A percentile compares a stretch with the other conserved stretches of the same genome.
Evolutionary conservation across 2,329 filamentous ascomycete species (phyloP).

Genomic region (Chalaropsis ovoidea): DNA sequence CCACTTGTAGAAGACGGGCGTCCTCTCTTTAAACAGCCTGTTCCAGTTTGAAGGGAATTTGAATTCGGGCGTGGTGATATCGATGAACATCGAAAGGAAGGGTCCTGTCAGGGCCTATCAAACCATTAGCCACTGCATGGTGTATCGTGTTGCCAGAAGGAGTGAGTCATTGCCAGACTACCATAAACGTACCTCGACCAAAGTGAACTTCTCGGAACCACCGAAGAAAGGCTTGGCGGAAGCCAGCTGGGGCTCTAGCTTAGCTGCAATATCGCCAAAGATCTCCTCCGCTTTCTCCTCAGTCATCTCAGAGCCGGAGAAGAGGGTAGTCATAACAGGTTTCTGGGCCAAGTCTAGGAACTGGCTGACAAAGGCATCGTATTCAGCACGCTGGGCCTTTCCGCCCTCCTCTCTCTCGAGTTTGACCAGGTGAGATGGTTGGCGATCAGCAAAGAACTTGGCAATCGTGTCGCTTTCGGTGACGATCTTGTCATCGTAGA

Average conservation of each 20-base stretch:
- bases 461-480: constrained; percentile 65
- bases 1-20: constrained; percentile 63
- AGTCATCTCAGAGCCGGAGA: constrained; percentile 39
- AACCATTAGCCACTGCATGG: too few relatives aligned
- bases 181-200: constrained; percentile 39
- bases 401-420: constrained; percentile 42
- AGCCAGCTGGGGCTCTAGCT: constrained; percentile 60
- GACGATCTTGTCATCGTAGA: constrained; percentile 57
- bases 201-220: constrained; percentile 53
- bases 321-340: constrained; percentile 29
- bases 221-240: constrained; percentile 52
- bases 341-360: constrained; percentile 52
- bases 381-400: constrained; percentile 53
- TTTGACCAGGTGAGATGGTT: constrained; percentile 58
- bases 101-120: constrained; percentile 53
- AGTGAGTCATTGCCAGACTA: too few relatives aligned
- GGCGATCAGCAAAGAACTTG: constrained; percentile 58
- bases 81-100: constrained; percentile 53
- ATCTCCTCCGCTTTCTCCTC: constrained; percentile 34
- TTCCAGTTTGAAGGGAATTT: constrained; percentile 43
- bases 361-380: constrained; percentile 63
- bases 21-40: constrained; percentile 39
- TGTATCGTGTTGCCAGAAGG: too few relatives aligned
- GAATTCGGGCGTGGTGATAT: constrained; percentile 41
- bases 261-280: constrained; percentile 50